These are phyloP conservation scores for Cordyceps militaris DNA, from an alignment of 2,329 filamentous ascomycete species.

Conservation along the genomic window DNA sequence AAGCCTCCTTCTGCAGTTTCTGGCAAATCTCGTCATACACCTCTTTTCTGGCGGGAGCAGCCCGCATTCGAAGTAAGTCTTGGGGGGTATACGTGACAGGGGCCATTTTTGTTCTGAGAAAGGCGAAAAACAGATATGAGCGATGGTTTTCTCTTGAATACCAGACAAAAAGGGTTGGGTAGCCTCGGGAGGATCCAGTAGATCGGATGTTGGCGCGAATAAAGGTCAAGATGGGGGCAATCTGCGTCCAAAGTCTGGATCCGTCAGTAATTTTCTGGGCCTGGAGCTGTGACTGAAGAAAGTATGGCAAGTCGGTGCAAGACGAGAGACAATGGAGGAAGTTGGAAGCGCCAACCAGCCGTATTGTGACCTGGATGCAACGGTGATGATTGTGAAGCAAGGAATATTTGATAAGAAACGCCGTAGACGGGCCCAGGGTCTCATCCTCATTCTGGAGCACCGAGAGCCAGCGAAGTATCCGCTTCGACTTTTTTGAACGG, in stretches of 20 bases:
- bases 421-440: slow-evolving; percentile 25
- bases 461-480: slow-evolving; percentile 29
- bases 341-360: slow-evolving; percentile 24
- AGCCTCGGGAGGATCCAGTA: slow-evolving; percentile 18
- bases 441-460: slow-evolving; percentile 32
- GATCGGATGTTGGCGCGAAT: slow-evolving; percentile 22
- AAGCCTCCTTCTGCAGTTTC: slow-evolving; percentile 32
- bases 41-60: slow-evolving; percentile 20
- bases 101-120: slow-evolving; percentile 34
- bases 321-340: slow-evolving; percentile 16
- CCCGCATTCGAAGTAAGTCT: slow-evolving; percentile 36
- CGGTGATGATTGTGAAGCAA: slow-evolving; percentile 25
- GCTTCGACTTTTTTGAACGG: slow-evolving; percentile 24
- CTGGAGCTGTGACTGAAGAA: slow-evolving; percentile 21
- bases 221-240: slow-evolving; percentile 29
- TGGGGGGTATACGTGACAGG: slow-evolving; percentile 35
- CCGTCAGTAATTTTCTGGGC: slow-evolving; percentile 26
- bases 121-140: slow-evolving; percentile 35
- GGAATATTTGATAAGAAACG: slow-evolving; percentile 25
- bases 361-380: slow-evolving; percentile 23
- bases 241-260: slow-evolving; percentile 22
- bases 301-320: slow-evolving; percentile 19
- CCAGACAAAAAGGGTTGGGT: slow-evolving; percentile 35
- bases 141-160: slow-evolving; percentile 27
- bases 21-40: slow-evolving; percentile 23